Percentiles rank a stretch among this genome's conserved stretches.
phyloP scores from a whole-genome alignment of 164 flowering plant genomes.

The Vitis rotundifolia region DNA sequence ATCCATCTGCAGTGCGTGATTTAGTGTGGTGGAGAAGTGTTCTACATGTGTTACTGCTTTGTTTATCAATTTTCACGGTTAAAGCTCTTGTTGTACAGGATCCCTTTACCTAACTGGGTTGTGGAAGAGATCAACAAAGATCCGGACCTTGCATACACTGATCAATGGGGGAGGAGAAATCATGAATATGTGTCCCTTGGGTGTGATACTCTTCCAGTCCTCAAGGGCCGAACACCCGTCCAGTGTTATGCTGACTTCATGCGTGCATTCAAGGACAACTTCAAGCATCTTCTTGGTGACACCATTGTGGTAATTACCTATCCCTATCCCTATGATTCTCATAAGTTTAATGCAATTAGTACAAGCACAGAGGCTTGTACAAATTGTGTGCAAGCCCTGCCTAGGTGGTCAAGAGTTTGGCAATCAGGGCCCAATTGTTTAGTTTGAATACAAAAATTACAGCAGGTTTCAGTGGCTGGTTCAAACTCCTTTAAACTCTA shows the following conservation, averaged over 20 bases:
- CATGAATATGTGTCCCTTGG: slow-evolving; percentile 84
- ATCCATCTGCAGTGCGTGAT: too few relatives aligned
- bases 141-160: slow-evolving; percentile 85
- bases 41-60: not conserved
- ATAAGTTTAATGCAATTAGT: not conserved
- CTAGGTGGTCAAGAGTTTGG: too few relatives aligned
- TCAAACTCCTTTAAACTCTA: not conserved
- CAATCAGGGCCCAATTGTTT: too few relatives aligned
- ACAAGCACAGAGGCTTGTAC: not conserved
- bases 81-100: slow-evolving; percentile 39
- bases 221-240: slow-evolving; percentile 81
- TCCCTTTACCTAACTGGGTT: slow-evolving; percentile 91
- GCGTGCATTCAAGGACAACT: slow-evolving; percentile 82
- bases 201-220: slow-evolving; percentile 81
- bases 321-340: not conserved
- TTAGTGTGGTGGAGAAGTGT: not conserved
- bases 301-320: slow-evolving; percentile 72
- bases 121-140: slow-evolving; percentile 75
- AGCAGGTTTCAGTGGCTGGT: not conserved
- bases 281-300: slow-evolving; percentile 79
- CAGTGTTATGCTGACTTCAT: slow-evolving; percentile 91
- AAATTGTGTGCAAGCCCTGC: too few relatives aligned
- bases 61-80: not conserved
- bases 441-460: too few relatives aligned
- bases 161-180: slow-evolving; percentile 93